These are phyloP conservation scores for Meyerozyma sp. DNA, from an alignment of 1,139 yeast species.

Conservation along the genomic window DNA sequence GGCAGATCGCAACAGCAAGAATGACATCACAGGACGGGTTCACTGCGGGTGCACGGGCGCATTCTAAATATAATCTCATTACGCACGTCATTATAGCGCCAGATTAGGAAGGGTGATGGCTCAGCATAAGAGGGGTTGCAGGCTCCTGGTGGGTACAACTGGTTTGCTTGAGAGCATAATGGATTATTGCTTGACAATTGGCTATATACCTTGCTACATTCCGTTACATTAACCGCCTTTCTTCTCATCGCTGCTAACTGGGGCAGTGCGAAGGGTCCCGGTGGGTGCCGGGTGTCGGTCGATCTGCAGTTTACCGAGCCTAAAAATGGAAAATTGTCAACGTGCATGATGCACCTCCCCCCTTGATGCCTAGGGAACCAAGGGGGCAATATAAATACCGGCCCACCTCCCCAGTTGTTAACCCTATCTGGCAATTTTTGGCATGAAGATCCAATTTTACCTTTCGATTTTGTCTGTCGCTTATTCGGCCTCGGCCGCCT, in stretches of 20 bases:
- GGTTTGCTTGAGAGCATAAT: too few relatives aligned
- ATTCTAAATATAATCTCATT: not conserved
- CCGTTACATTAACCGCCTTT: too few relatives aligned
- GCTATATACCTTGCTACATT: too few relatives aligned
- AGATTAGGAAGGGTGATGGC: not conserved
- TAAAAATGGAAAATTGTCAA: not conserved
- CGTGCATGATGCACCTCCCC: conserved; percentile 1
- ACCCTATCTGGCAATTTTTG: not conserved
- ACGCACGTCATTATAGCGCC: not conserved
- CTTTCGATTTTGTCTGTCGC: conserved; percentile 7
- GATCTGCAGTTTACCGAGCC: not conserved
- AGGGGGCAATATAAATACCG: not conserved
- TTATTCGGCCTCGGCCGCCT: conserved; percentile 12
- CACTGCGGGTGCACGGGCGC: not conserved
- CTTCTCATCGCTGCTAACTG: not conserved
- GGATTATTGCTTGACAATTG: too few relatives aligned
- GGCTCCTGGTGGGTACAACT: too few relatives aligned
- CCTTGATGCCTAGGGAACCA: not conserved
- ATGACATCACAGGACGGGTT: not conserved
- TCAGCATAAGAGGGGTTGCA: not conserved
- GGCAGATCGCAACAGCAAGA: not conserved
- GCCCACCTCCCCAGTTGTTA: not conserved
- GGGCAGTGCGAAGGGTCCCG: not conserved
- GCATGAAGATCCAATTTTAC: not conserved
- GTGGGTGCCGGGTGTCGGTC: not conserved